Conservation (phyloP, 768 basidiomycete genomes). For the Calocybe cyanea region DNA sequence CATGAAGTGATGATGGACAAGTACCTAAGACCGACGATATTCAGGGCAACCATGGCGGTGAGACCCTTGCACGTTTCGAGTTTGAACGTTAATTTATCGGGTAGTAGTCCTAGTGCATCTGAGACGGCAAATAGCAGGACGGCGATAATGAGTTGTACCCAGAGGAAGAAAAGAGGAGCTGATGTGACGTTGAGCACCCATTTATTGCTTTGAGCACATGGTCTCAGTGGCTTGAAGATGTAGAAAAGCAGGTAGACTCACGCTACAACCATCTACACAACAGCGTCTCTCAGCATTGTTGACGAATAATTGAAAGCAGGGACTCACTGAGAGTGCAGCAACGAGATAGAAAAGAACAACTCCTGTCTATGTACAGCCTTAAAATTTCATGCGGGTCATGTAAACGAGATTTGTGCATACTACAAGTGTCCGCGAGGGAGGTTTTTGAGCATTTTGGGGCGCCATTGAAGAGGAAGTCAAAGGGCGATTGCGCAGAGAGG, state of each 20-base stretch:
- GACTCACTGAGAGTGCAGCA: slow-evolving; percentile 80
- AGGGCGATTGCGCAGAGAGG: slow-evolving; percentile 8
- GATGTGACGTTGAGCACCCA: slow-evolving; percentile 79
- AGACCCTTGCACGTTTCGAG: slow-evolving; percentile 66
- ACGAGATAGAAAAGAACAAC: slow-evolving; percentile 85
- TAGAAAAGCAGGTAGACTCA: slow-evolving; percentile 10
- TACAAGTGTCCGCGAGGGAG: slow-evolving; percentile 41
- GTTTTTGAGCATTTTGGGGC: slow-evolving; percentile 24
- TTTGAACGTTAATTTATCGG: slow-evolving; percentile 64
- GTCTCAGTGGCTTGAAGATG: not conserved
- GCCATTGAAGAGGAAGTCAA: slow-evolving; percentile 19
- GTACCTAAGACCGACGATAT: slow-evolving; percentile 81
- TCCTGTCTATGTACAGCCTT: slow-evolving; percentile 42
- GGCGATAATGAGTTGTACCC: slow-evolving; percentile 77
- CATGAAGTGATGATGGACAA: slow-evolving; percentile 5
- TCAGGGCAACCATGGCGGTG: slow-evolving; percentile 69
- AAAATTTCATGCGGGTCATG: not conserved
- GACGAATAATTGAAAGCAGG: not conserved
- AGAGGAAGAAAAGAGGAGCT: slow-evolving; percentile 84
- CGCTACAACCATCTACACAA: slow-evolving; percentile 84
- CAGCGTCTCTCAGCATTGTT: not conserved
- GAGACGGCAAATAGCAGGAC: slow-evolving; percentile 68
- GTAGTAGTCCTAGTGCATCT: slow-evolving; percentile 59
- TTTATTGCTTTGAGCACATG: slow-evolving; percentile 60
- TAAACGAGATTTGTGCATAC: slow-evolving; percentile 24